phyloP scores from a whole-genome alignment of 306 rosid genomes.

The Gynostemma pentaphyllum region DNA sequence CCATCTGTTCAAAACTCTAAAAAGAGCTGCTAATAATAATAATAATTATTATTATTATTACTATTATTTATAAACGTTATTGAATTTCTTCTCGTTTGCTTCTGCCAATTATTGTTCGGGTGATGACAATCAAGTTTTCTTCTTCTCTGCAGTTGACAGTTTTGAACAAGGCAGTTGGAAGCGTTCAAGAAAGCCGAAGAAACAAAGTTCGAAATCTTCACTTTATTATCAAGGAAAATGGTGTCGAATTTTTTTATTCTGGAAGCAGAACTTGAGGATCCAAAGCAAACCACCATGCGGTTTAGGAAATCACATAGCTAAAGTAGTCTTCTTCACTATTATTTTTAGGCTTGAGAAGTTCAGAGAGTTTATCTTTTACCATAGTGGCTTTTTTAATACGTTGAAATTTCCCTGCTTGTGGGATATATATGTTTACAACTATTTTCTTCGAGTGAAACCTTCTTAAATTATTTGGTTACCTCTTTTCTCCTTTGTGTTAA shows the following conservation, averaged over 20 bases:
- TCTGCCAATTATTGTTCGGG: background rate
- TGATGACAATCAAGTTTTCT: background rate
- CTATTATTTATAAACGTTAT: background rate
- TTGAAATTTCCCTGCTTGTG: background rate
- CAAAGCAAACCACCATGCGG: no score
- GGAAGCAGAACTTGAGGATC: constrained; percentile 53
- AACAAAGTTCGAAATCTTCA: constrained; percentile 45
- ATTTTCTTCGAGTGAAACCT: background rate
- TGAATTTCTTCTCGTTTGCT: background rate
- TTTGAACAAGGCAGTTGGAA: constrained; percentile 29
- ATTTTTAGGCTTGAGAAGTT: background rate
- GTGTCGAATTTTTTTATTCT: constrained; percentile 64
- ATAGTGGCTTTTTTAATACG: background rate
- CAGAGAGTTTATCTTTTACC: background rate
- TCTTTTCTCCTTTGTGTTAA: background rate
- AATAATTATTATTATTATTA: no score
- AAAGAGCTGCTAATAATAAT: no score
- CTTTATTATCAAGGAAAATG: constrained; percentile 64
- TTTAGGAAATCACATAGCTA: no score
- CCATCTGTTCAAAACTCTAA: no score
- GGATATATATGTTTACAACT: no score
- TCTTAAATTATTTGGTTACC: background rate
- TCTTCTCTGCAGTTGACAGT: constrained; percentile 39
- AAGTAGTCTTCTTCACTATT: no score
- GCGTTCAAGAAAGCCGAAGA: constrained; percentile 30